Base-by-base conservation (phyloP, 2,329 filamentous ascomycete species). In the Beauveria medogensis region DNA sequence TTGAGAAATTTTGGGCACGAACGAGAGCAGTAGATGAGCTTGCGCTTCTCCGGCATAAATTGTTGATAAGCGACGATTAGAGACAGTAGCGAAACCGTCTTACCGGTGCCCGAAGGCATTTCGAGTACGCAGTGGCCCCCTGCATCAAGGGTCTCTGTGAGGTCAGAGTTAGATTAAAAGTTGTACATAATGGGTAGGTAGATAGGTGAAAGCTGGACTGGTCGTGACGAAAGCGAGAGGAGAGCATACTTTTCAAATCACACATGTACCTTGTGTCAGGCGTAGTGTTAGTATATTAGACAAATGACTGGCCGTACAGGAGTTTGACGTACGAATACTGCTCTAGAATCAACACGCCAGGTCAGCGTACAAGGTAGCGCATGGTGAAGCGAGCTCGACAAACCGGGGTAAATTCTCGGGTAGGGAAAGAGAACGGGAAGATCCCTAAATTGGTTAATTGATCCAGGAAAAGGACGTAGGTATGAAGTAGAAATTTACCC, bases 51-150 rank as follows among this genome's bases (percentile, higher is more conserved):
- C 3, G 92, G 91, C 69, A 93, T 92, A 72, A 92, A 88, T 72
- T 94, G 90, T 74, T 99, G 95, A 70, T 99, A 99, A 47, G 94
- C 93, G 62, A 99, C 87, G 69, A 99, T 99, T 67, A 99, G 83
- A 0, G 94, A 97, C 50, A 99, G 80, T 5, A 99, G 81, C 10
- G 94, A 97, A 28, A 99, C 90, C 0, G 94, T 99, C 80, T 99
- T 99, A 64, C 94, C 94, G 26, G 94, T 99, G 48, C 94, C 94
- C 63, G 94, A 99, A 74, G 94, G 94, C 94, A 99, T 99, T 77
- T 99, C 94, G 68, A 99, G 78, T 24, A 99, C 93, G 73, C 92
- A 97, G 76, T 99, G 92, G 63, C 94, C 95, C 57, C 91, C 91
- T 22, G 88, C 89, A 81, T 99, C 94, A 69, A 99, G 87, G 22